A percentile compares a stretch with the other conserved stretches of the same genome.
Evolutionary conservation across 2,329 filamentous ascomycete species (phyloP).

Genomic region (Penicillium sp.): DNA sequence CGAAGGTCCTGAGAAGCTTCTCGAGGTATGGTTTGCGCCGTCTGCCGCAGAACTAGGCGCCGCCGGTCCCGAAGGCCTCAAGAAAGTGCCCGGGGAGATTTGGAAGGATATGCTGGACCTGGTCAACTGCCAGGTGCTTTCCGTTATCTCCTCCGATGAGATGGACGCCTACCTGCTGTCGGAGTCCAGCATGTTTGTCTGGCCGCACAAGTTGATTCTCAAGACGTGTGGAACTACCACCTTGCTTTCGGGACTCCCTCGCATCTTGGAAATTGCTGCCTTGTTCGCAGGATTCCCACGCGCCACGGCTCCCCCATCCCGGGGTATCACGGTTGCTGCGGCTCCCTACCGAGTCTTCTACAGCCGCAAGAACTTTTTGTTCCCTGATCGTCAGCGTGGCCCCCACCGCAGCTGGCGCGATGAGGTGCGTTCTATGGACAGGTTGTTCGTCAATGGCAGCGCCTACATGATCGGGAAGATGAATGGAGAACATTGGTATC

Average conservation of each 20-base stretch:
- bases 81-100: constrained; percentile 74
- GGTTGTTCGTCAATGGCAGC: constrained; percentile 86
- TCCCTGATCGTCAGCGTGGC: constrained; percentile 88
- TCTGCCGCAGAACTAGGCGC: constrained; percentile 67
- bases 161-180: constrained; percentile 96
- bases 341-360: constrained; percentile 96
- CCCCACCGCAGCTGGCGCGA: constrained; percentile 97
- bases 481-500: constrained; percentile 99
- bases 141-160: constrained; percentile 86
- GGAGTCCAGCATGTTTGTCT: constrained; percentile 99
- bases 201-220: constrained; percentile 97
- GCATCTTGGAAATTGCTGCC: constrained; percentile 88
- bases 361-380: constrained; percentile 97
- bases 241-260: constrained; percentile 80
- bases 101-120: constrained; percentile 98
- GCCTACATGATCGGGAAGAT: constrained; percentile 99
- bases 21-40: constrained; percentile 97
- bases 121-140: constrained; percentile 97
- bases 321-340: constrained; percentile 70
- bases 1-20: constrained; percentile 94
- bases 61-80: constrained; percentile 73
- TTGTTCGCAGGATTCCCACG: constrained; percentile 85
- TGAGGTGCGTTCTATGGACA: constrained; percentile 88
- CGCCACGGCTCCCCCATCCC: constrained; percentile 63
- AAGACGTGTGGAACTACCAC: constrained; percentile 99